Base-by-base conservation (phyloP, 352 stramenopile genomes). In the Phytophthora crassamura region DNA sequence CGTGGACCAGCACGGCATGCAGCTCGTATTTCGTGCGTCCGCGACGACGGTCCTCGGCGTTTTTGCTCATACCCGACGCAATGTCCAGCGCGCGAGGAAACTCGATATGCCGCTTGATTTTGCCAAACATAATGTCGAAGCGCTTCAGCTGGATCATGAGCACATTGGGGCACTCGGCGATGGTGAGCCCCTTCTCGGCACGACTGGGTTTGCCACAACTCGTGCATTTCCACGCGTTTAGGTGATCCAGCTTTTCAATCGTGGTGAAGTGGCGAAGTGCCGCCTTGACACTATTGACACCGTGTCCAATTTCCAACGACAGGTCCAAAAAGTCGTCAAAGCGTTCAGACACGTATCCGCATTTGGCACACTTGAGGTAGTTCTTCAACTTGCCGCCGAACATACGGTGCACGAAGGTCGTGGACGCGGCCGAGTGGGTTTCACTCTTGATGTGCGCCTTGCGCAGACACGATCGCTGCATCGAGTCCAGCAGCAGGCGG, bases 91-190 rank as follows among this genome's bases (percentile, higher is more conserved):
- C 67, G 8, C 75, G 66, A 14, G 60, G 69, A 54, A 97, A 98
- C 52, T 82, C 74, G 40, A 98, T 82, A 59, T 93, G 82, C 28
- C 92, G 91, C 57, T 92, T 93, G 51, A 98, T 91, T 75, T 98
- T 98, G 49, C 84, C 88, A 34, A 86, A 88, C 68, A 91, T 89
- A 35, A 76, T 74, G 42, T 95, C 88, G 59, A 97, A 98, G 22
- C 92, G 83, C 72, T 98, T 98, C 16, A 98, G 76, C 59, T 98
- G 92, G 10, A 97, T 71, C 38, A 97, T 89, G 7, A 97, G 67
- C 41, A 95, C 87, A 33, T 96, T 96, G 8, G 92, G 91, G 15
- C 84, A 85, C 34, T 74, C 69, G 51, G 84, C 82, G 67, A 97
- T 93, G 3, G 77, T 88, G 40, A 97, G 70, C 10, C 83, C 77